These are phyloP conservation scores for Carex myosuroides DNA, from an alignment of 176 grass and related monocot genomes.

Conservation along the genomic window DNA sequence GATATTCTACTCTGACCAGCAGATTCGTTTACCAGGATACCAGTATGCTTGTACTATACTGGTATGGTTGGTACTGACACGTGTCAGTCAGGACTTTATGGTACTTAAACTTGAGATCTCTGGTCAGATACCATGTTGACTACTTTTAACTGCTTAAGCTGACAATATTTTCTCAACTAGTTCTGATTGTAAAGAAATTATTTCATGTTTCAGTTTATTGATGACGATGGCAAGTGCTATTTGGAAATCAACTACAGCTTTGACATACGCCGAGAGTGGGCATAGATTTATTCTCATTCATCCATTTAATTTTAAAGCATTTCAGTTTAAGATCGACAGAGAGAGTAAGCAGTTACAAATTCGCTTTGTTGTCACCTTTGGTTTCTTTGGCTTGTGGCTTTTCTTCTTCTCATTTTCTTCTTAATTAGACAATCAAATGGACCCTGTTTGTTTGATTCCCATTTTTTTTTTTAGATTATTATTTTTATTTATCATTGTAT, in stretches of 20 bases:
- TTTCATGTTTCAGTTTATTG: constrained; percentile 55
- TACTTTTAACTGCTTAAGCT: neutral
- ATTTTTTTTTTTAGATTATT: constrained; percentile 4
- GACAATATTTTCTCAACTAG: neutral
- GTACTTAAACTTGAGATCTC: neutral
- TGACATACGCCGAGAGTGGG: constrained; percentile 93
- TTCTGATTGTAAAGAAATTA: neutral
- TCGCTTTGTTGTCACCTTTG: constrained; percentile 10
- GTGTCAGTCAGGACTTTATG: neutral
- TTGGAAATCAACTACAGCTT: constrained; percentile 97
- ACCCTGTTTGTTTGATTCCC: constrained; percentile 16
- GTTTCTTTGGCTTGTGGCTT: constrained; percentile 20
- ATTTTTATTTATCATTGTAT: constrained; percentile 20
- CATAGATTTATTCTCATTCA: constrained; percentile 27
- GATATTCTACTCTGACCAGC: neutral
- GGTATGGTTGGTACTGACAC: neutral
- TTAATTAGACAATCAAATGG: constrained; percentile 11
- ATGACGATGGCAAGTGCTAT: constrained; percentile 93
- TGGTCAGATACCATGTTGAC: neutral
- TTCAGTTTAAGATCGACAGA: constrained; percentile 5
- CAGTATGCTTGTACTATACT: neutral
- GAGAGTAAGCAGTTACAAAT: constrained; percentile 12
- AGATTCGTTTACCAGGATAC: neutral
- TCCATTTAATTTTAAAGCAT: neutral
- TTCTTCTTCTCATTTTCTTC: constrained; percentile 7